Base-by-base conservation (phyloP, 495 filamentous ascomycete genomes). In the Xylaria flabelliformis region DNA sequence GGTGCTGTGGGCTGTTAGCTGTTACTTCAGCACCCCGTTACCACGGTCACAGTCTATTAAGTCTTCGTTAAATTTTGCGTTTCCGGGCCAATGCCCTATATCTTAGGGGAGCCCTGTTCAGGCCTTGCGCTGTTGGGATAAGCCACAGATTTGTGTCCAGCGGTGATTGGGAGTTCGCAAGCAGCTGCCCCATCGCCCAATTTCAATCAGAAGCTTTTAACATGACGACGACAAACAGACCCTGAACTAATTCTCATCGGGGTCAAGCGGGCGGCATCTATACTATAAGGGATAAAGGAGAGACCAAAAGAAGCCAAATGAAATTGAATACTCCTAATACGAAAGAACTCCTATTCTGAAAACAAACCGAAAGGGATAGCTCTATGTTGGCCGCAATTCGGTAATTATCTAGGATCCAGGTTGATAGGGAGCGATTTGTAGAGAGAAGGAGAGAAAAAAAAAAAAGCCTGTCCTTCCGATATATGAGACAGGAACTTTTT, bases 21-120 rank as follows among this genome's bases (percentile, higher is more conserved):
- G n/a, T 44, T 64, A 44, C n/a, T 44, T 32, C 34, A 61, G 1
- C 56, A 39, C 15, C 21, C 21, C 9, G 56, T 39, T 36, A 61
- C 58, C 17, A 4, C 34, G 32, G 58, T 61, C 39, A 61, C 32
- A 29, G 15, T 21, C 39, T 8, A 42, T 29, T 21, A 15, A 12
- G 9, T 34, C 17, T 6, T 24, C 34, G 34, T 64, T 21, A 21
- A 53, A 41, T 63, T 50, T 17, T 63, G 64, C 69, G 69, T 71
- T 71, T 71, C 69, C 69, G 12, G 69, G 69, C 69, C 69, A 71
- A 71, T 72, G 63, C 63, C 26, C 36, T 58, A 53, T 67, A 29
- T 55, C 8, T 72, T 72, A 24, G 62, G 39, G 51, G 29, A 50
- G 51, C 21, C 62, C 70, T 67, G 62, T 66, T 26, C 62, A 42